Conservation (phyloP, 192 early-diverging fungal genomes). For the Backusella westeae region DNA sequence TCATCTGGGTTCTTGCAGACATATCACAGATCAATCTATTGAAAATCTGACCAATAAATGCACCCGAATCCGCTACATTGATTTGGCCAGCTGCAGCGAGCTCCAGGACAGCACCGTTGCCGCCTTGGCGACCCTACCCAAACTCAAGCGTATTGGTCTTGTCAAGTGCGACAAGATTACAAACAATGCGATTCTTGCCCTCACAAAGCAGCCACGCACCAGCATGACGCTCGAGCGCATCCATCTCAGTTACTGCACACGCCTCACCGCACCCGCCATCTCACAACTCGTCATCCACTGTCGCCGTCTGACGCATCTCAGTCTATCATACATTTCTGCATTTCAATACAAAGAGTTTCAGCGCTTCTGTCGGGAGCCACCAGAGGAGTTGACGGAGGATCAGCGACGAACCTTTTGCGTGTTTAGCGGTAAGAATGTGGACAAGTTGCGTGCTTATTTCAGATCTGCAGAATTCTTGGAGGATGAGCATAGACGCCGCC, state of each 20-base stretch:
- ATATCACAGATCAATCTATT: slow-evolving; percentile 49
- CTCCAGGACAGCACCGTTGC: slow-evolving; percentile 49
- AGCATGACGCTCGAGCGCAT: slow-evolving; percentile 50
- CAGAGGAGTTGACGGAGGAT: slow-evolving; percentile 49
- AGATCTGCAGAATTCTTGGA: neutral
- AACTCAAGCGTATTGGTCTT: slow-evolving; percentile 51
- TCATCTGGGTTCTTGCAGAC: slow-evolving; percentile 53
- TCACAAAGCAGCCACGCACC: slow-evolving; percentile 42
- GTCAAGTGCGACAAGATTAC: slow-evolving; percentile 60
- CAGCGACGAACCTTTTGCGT: slow-evolving; percentile 57
- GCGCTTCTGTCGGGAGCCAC: slow-evolving; percentile 50
- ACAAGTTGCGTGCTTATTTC: slow-evolving; percentile 46
- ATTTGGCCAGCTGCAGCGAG: slow-evolving; percentile 51
- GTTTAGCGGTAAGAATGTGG: slow-evolving; percentile 56
- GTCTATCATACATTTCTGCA: slow-evolving; percentile 50
- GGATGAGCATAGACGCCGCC: neutral
- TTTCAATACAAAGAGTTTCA: slow-evolving; percentile 49
- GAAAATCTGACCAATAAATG: slow-evolving; percentile 44
- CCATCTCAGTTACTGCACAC: slow-evolving; percentile 52
- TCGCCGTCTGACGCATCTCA: slow-evolving; percentile 49
- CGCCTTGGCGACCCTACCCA: slow-evolving; percentile 50
- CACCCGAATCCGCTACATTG: slow-evolving; percentile 53
- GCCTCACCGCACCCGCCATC: slow-evolving; percentile 45
- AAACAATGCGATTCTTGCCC: slow-evolving; percentile 47
- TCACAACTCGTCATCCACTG: slow-evolving; percentile 47